Conservation (phyloP, 1,284 basidiomycete genomes). For the Termitomyces sp. region DNA sequence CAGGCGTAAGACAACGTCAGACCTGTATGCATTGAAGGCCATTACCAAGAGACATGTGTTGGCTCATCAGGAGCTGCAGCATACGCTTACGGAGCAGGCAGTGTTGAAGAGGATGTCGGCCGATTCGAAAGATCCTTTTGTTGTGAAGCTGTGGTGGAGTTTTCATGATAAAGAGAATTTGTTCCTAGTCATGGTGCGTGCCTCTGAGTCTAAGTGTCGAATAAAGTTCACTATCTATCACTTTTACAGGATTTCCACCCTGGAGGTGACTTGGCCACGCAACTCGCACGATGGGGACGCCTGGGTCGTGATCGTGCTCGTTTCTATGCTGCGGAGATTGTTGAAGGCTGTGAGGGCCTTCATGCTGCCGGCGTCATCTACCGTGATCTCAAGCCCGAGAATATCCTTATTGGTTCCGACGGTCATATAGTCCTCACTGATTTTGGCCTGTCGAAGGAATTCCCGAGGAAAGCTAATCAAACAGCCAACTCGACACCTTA, state of each 20-base stretch:
- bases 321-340: conserved; percentile 95
- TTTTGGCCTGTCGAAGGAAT: conserved; percentile 90
- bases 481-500: conserved; percentile 56
- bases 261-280: conserved; percentile 94
- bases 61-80: conserved; percentile 91
- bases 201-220: conserved; percentile 16
- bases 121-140: conserved; percentile 81
- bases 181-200: conserved; percentile 78
- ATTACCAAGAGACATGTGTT: conserved; percentile 96
- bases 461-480: conserved; percentile 48
- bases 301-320: conserved; percentile 88
- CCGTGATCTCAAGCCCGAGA: conserved; percentile 90
- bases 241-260: conserved; percentile 82
- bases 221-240: conserved; percentile 19
- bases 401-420: conserved; percentile 88
- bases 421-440: conserved; percentile 96
- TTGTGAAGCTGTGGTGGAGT: conserved; percentile 92
- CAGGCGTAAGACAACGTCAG: conserved; percentile 63
- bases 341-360: conserved; percentile 89
- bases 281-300: conserved; percentile 91
- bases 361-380: conserved; percentile 86
- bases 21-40: conserved; percentile 90
- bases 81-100: conserved; percentile 92
- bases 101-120: conserved; percentile 88
- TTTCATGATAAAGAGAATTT: conserved; percentile 96